phyloP scores from a whole-genome alignment of 306 rosid species.

The Prunus padus region DNA sequence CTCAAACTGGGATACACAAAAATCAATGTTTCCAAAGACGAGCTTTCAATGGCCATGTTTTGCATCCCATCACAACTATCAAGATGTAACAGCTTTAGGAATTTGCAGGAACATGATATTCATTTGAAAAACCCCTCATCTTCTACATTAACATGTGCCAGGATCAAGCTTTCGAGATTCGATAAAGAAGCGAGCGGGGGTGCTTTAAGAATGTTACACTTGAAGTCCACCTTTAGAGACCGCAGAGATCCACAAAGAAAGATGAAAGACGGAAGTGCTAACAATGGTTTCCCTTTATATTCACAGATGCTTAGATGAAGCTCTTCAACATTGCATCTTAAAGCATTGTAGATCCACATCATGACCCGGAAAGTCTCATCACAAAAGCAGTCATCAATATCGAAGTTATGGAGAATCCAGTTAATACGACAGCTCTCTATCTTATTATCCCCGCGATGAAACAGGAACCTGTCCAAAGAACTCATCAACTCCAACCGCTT shows the following conservation, averaged over 20 bases:
- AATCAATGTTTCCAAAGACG: neutral
- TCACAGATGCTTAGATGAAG: neutral
- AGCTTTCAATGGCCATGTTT: neutral
- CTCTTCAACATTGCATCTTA: slow-evolving; percentile 5
- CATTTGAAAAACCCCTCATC: neutral
- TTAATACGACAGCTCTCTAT: neutral
- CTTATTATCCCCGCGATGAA: neutral
- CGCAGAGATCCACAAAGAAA: neutral
- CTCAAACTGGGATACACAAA: neutral
- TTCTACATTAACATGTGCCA: neutral
- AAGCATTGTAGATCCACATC: slow-evolving; percentile 4
- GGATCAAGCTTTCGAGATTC: neutral
- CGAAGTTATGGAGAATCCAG: neutral
- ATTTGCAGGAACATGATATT: slow-evolving; percentile 5
- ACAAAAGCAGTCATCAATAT: neutral
- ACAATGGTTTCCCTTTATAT: neutral
- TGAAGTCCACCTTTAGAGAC: neutral
- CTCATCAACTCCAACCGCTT: neutral
- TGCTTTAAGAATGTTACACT: neutral
- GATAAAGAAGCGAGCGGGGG: neutral
- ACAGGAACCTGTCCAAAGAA: neutral
- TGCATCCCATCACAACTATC: neutral
- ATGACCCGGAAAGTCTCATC: neutral
- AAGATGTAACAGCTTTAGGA: neutral
- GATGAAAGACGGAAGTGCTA: neutral